These are phyloP conservation scores for Sisymbrium altissimum DNA, from an alignment of 345 rosid species.

Conservation along the genomic window DNA sequence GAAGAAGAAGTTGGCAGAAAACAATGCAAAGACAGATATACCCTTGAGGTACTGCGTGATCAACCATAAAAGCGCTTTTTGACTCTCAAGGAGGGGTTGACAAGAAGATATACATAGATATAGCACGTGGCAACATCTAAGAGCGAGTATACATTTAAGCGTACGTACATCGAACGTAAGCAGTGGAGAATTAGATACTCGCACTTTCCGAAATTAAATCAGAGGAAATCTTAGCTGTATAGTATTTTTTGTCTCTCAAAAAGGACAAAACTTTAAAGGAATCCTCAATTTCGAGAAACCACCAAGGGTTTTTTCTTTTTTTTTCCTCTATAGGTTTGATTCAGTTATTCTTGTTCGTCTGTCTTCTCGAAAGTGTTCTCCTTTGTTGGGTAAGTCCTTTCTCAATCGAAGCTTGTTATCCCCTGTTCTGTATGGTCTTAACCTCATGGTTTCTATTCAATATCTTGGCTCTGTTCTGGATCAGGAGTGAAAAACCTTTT, in stretches of 20 bases:
- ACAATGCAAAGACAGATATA: neutral
- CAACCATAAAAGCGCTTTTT: neutral
- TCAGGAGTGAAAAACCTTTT: too few relatives aligned
- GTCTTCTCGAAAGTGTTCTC: constrained; percentile 2
- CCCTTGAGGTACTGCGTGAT: neutral
- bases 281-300: constrained; percentile 19
- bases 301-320: neutral
- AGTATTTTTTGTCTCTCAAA: constrained; percentile 6
- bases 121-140: constrained; percentile 17
- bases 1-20: constrained; percentile 13
- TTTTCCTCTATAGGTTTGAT: neutral
- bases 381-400: neutral
- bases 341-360: constrained; percentile 19
- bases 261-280: constrained; percentile 10
- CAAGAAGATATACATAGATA: neutral
- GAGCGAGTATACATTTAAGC: constrained; percentile 21
- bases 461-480: too few relatives aligned
- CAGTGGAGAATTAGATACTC: constrained; percentile 28
- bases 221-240: constrained; percentile 28
- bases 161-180: neutral
- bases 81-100: constrained; percentile 2
- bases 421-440: too few relatives aligned
- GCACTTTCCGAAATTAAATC: constrained; percentile 8
- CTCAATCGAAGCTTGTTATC: too few relatives aligned
- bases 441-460: too few relatives aligned